These are phyloP conservation scores for Aspergillus nomiae DNA, from an alignment of 2,329 filamentous ascomycete genomes.

Conservation along the genomic window DNA sequence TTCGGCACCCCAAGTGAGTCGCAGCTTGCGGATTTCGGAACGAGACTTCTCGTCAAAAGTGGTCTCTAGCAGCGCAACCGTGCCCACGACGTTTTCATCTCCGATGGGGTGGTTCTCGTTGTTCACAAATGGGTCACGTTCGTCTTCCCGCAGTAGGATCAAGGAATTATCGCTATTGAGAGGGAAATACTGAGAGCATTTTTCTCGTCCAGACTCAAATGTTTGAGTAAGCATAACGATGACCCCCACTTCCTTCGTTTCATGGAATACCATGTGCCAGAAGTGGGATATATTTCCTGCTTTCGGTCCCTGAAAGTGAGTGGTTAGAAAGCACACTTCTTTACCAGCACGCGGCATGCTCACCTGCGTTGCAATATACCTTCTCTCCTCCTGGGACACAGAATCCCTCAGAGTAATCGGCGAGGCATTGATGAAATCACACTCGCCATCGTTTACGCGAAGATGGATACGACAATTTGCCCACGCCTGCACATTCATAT, in stretches of 20 bases:
- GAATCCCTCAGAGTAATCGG: conserved; percentile 62
- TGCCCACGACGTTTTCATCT: conserved; percentile 65
- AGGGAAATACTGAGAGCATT: conserved; percentile 90
- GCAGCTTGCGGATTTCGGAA: conserved; percentile 74
- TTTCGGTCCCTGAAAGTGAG: conserved; percentile 68
- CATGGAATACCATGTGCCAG: conserved; percentile 94
- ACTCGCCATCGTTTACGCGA: conserved; percentile 69
- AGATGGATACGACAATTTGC: conserved; percentile 82
- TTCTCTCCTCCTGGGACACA: conserved; percentile 49
- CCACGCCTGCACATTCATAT: conserved; percentile 88
- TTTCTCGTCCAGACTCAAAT: conserved; percentile 73
- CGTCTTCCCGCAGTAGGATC: conserved; percentile 41
- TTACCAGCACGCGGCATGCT: conserved; percentile 12
- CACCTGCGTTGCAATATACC: conserved; percentile 87
- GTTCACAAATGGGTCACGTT: conserved; percentile 43
- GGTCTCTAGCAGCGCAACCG: conserved; percentile 62
- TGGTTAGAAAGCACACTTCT: not conserved
- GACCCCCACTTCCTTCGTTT: conserved; percentile 72
- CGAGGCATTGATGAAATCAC: conserved; percentile 83
- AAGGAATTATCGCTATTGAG: conserved; percentile 54
- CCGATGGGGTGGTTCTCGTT: conserved; percentile 67
- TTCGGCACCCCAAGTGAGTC: conserved; percentile 50
- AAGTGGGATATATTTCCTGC: conserved; percentile 74
- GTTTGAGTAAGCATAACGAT: conserved; percentile 95
- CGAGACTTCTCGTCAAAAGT: conserved; percentile 58